Base-by-base conservation (phyloP, 352 stramenopile genomes). In the Globisporangium uncinulatum region DNA sequence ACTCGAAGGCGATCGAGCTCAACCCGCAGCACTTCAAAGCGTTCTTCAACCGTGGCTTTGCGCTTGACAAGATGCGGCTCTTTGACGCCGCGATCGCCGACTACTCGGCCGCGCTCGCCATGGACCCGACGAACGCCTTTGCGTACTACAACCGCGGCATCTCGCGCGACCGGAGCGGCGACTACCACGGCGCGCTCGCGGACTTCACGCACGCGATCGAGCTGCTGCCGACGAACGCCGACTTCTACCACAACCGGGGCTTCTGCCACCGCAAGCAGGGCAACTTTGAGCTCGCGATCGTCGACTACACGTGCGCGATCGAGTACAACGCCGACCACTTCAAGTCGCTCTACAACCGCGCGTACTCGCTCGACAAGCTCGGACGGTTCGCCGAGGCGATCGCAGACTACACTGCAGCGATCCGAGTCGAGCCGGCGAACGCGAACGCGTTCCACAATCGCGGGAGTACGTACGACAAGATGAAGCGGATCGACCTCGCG, bases 301-400 rank as follows among this genome's bases (percentile, higher is more conserved):
- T 59, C 15, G 85, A 94, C 59, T 96, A 95, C 70, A 83, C 71
- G 36, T 64, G 69, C 9, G 86, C 87, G 13, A 76, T 96, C 29
- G 56, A 73, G 14, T 71, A 82, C 52, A 81, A 95, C 55, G 51
- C 83, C 21, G 57, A 63, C 10, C 86, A 96, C 59, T 96, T 95
- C 62, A 96, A 95, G 65, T 87, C 87, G 43, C 67, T 92, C 21
- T 96, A 95, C 63, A 95, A 95, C 47, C 79, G 86, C 11, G 87
- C 86, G 17, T 96, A 94, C 61, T 95, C 77, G 32, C 83, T 75
- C 56, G 87, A 96, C 67, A 92, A 92, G 61, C 70, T 96, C 0
- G 79, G 81, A 5, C 61, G 71, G 10, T 92, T 75, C 39, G 55
- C 67, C 4, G 75, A 88, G 19, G 86, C 86, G 13, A 67, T 94